Evolutionary conservation across 2,329 filamentous ascomycete species (phyloP).

Genomic region (Sordariomycetes sp.): DNA sequence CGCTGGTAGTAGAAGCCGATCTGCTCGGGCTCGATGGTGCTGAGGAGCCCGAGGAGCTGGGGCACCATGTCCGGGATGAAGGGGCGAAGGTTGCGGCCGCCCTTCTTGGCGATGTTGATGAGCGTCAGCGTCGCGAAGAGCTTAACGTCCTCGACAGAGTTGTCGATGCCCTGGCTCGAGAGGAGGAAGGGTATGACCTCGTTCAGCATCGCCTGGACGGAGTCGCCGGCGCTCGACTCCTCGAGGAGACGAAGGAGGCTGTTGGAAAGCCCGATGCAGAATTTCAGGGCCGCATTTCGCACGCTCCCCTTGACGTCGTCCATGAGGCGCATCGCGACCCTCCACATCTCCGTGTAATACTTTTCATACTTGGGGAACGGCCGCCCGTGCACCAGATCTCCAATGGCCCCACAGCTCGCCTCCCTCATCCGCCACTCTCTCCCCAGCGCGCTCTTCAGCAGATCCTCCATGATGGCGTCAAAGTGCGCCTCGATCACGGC

Average conservation of each 20-base stretch:
- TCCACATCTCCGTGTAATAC: constrained; percentile 78
- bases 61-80: constrained; percentile 76
- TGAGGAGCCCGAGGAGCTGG: constrained; percentile 68
- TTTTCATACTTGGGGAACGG: constrained; percentile 66
- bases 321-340: constrained; percentile 73
- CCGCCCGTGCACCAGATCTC: constrained; percentile 74
- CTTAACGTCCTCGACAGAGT: constrained; percentile 76
- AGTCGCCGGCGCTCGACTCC: constrained; percentile 56
- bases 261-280: constrained; percentile 76
- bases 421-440: constrained; percentile 90
- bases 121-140: constrained; percentile 72
- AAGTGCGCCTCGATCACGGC: constrained; percentile 70
- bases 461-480: constrained; percentile 75
- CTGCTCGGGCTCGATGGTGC: constrained; percentile 75
- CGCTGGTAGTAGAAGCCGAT: constrained; percentile 91
- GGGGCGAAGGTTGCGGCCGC: constrained; percentile 62
- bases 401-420: constrained; percentile 81
- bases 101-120: constrained; percentile 80
- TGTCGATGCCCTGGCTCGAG: constrained; percentile 81
- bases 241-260: constrained; percentile 78
- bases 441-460: constrained; percentile 74
- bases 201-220: constrained; percentile 66
- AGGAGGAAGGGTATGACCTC: constrained; percentile 84
- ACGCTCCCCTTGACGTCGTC: constrained; percentile 95
- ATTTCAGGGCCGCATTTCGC: constrained; percentile 61